Percentiles rank a stretch among this genome's conserved stretches.
phyloP scores from a whole-genome alignment of 1,284 basidiomycete species.

The Trichosporon sp. region DNA sequence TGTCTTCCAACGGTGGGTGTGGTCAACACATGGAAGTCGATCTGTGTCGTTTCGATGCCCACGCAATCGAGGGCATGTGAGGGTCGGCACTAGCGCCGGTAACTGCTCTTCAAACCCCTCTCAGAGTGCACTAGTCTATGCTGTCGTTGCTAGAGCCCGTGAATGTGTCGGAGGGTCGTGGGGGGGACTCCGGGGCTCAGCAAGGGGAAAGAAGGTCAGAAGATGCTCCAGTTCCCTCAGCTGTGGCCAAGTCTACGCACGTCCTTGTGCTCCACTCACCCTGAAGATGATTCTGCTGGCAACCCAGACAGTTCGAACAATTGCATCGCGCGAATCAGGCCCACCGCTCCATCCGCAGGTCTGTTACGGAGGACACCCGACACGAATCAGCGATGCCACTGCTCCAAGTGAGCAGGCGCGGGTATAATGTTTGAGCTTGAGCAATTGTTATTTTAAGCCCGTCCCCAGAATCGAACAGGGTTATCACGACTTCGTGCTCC shows the following conservation, averaged over 20 bases:
- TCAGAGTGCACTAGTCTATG: too few relatives aligned
- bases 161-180: not conserved
- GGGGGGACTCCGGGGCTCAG: too few relatives aligned
- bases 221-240: too few relatives aligned
- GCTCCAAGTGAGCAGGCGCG: not conserved
- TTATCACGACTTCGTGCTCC: not conserved
- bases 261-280: not conserved
- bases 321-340: not conserved
- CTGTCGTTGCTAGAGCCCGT: not conserved
- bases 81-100: not conserved
- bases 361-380: not conserved
- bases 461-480: slow-evolving; percentile 2
- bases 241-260: not conserved
- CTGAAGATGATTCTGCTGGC: not conserved
- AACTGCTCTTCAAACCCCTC: not conserved
- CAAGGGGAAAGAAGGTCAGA: too few relatives aligned
- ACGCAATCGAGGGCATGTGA: not conserved
- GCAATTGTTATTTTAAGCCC: not conserved
- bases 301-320: not conserved
- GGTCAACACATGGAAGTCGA: not conserved
- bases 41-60: not conserved
- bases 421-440: slow-evolving; percentile 4
- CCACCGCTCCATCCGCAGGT: not conserved
- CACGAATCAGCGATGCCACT: not conserved
- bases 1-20: not conserved